phyloP scores from a whole-genome alignment of 1,284 basidiomycete genomes.

The Trichosporon asahii region DNA sequence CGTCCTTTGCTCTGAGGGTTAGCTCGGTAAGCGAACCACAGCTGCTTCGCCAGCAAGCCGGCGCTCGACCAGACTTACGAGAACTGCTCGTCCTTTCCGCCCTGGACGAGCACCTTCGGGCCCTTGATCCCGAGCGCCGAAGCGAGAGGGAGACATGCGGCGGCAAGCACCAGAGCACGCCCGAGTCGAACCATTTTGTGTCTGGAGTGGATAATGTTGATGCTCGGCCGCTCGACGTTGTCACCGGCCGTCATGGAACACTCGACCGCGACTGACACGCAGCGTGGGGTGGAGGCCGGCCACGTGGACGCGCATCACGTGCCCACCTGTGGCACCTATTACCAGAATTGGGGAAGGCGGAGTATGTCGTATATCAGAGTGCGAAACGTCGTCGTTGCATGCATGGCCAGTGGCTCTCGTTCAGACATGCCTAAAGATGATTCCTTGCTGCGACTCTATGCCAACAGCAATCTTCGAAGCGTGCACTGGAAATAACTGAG shows the following conservation, averaged over 20 bases:
- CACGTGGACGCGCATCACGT: neutral
- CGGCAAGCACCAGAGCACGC: slow-evolving; percentile 2
- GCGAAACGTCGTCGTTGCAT: too few species aligned
- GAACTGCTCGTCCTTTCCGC: slow-evolving; percentile 38
- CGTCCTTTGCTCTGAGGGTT: neutral
- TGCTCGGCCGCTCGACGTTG: neutral
- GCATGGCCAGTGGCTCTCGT: too few species aligned
- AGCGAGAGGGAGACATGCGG: slow-evolving; percentile 9
- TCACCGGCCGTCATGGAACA: neutral
- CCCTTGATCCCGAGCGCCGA: slow-evolving; percentile 35
- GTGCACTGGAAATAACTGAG: neutral
- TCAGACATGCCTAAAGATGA: too few species aligned
- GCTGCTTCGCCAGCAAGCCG: neutral
- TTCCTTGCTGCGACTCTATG: too few species aligned
- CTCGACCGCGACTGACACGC: slow-evolving; percentile 5
- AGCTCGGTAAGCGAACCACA: neutral
- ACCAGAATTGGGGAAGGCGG: neutral
- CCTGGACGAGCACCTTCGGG: slow-evolving; percentile 41
- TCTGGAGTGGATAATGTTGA: neutral
- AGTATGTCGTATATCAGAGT: too few species aligned
- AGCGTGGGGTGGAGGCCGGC: neutral
- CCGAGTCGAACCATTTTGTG: slow-evolving; percentile 7
- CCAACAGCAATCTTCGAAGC: too few species aligned
- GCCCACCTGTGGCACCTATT: neutral
- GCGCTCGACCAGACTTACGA: slow-evolving; percentile 27